A percentile compares a stretch with the other conserved stretches of the same genome.
Evolutionary conservation across 2,329 filamentous ascomycete species (phyloP).

Genomic region (Uncinocarpus reesii): DNA sequence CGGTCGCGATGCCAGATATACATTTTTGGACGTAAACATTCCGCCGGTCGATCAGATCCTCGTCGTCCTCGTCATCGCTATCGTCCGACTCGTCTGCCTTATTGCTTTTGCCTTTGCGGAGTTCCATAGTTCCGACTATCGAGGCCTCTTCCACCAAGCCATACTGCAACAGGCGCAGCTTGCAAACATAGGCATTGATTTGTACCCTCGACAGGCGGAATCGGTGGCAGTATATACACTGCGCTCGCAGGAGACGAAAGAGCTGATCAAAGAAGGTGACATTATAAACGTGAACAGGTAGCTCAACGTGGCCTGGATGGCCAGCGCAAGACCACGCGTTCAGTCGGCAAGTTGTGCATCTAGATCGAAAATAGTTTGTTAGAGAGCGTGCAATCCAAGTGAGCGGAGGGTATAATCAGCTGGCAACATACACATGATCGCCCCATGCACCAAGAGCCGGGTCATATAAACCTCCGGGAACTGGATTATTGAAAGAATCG

Average conservation of each 20-base stretch:
- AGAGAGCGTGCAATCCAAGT: conserved; percentile 3
- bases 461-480: conserved; percentile 86
- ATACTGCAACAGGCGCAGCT: conserved; percentile 73
- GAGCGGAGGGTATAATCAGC: too few relatives aligned
- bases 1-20: conserved; percentile 51
- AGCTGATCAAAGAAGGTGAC: conserved; percentile 94
- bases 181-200: conserved; percentile 70
- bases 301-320: conserved; percentile 88
- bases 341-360: conserved; percentile 86
- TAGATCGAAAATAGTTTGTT: conserved; percentile 31
- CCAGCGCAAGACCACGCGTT: conserved; percentile 75
- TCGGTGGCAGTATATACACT: conserved; percentile 83
- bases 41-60: conserved; percentile 45
- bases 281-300: conserved; percentile 88
- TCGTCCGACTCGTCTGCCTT: conserved; percentile 51
- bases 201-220: conserved; percentile 69
- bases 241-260: conserved; percentile 69
- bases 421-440: conserved; percentile 71
- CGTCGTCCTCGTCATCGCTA: conserved; percentile 51
- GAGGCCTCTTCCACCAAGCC: conserved; percentile 64
- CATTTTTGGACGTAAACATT: conserved; percentile 62
- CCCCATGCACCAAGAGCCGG: conserved; percentile 82
- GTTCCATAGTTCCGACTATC: conserved; percentile 44
- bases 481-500: conserved; percentile 78
- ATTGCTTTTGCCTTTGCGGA: conserved; percentile 37